Conservation (phyloP, 2,329 filamentous ascomycete species). For the Trichoderma simmonsii region DNA sequence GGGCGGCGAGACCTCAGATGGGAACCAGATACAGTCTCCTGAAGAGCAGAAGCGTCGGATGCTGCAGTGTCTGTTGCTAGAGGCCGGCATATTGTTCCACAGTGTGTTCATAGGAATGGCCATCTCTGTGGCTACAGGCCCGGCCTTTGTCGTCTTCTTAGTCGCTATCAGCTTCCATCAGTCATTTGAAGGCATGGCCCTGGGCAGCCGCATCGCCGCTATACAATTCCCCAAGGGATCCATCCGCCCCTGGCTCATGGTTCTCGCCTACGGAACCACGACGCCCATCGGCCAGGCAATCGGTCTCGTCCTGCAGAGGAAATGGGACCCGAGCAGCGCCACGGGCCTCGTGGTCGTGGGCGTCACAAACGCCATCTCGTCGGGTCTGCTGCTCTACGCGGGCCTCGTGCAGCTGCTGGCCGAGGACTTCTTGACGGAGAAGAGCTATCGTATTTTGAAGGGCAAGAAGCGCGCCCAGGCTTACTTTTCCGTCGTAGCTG, state of each 20-base stretch:
- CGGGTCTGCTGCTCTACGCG: conserved; percentile 76
- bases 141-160: conserved; percentile 75
- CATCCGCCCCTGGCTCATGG: conserved; percentile 78
- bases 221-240: conserved; percentile 74
- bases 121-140: conserved; percentile 74
- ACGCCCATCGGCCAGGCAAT: conserved; percentile 84
- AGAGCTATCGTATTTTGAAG: conserved; percentile 65
- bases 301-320: conserved; percentile 69
- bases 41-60: conserved; percentile 65
- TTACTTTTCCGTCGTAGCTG: conserved; percentile 60
- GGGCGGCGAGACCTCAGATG: conserved; percentile 21
- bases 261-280: conserved; percentile 70
- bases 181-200: conserved; percentile 82
- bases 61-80: conserved; percentile 74
- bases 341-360: conserved; percentile 78
- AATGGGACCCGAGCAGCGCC: conserved; percentile 77
- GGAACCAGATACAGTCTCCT: conserved; percentile 35
- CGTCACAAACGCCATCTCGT: conserved; percentile 82
- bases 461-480: conserved; percentile 61
- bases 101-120: conserved; percentile 87
- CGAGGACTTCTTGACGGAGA: conserved; percentile 77
- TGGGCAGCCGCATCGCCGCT: conserved; percentile 80
- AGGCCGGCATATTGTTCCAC: conserved; percentile 82
- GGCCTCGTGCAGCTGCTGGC: conserved; percentile 80
- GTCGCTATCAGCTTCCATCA: conserved; percentile 82